These are phyloP conservation scores for Drechslerella coelobrocha DNA, from an alignment of 2,329 filamentous ascomycete species.

Conservation along the genomic window DNA sequence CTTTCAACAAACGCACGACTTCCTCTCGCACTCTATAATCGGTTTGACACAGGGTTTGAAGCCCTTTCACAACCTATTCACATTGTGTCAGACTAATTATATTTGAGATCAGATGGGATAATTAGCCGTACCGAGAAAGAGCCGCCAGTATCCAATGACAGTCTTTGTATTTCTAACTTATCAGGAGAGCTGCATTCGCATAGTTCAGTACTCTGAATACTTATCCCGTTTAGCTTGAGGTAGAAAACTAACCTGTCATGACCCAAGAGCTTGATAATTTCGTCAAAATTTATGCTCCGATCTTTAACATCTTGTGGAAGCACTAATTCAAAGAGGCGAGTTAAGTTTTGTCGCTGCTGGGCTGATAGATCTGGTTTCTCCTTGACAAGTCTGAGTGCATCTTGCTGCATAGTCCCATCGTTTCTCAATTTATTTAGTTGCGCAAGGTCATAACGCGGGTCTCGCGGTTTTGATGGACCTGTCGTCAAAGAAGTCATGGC, in stretches of 20 bases:
- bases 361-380: neutral
- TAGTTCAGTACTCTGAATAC: no score
- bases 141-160: neutral
- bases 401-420: neutral
- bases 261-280: neutral
- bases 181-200: neutral
- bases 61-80: neutral
- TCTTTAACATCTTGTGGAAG: neutral
- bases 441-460: neutral
- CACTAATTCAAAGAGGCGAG: neutral
- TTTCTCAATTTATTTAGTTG: neutral
- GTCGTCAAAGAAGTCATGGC: neutral
- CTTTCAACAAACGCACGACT: neutral
- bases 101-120: neutral
- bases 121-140: neutral
- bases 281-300: neutral
- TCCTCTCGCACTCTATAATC: slow-evolving; percentile 3
- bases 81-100: neutral
- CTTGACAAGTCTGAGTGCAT: neutral
- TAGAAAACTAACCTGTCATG: neutral
- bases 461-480: neutral
- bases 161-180: neutral
- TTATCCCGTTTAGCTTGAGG: no score
- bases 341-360: neutral
- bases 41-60: neutral